Conservation (phyloP, 352 stramenopile genomes). For the Phytopythium sindhum region DNA sequence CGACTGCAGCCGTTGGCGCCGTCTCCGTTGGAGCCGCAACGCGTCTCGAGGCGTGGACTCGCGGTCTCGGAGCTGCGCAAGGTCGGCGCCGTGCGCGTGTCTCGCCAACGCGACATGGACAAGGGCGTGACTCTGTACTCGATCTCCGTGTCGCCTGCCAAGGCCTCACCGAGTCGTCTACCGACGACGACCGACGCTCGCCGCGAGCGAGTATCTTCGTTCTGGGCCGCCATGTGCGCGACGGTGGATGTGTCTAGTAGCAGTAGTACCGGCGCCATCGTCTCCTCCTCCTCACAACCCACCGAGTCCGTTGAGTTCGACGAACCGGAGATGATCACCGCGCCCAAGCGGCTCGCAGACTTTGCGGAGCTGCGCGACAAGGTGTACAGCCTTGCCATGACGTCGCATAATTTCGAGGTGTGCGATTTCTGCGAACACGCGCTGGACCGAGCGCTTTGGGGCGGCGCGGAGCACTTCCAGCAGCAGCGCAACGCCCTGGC, state of each 20-base stretch:
- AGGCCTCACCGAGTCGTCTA: background rate
- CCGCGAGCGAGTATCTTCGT: background rate
- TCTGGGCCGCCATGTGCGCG: background rate
- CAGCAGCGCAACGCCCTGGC: conserved; percentile 2
- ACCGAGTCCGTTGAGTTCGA: background rate
- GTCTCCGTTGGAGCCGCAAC: background rate
- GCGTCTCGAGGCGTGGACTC: background rate
- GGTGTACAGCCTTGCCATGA: conserved; percentile 6
- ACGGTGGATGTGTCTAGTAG: background rate
- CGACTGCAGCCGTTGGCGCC: background rate
- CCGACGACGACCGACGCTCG: background rate
- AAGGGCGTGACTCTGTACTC: background rate
- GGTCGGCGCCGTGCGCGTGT: background rate
- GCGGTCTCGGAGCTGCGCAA: conserved; percentile 1
- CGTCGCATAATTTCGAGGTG: conserved; percentile 7
- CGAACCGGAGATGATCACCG: background rate
- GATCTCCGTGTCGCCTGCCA: background rate
- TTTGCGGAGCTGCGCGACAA: conserved; percentile 3
- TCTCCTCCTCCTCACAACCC: background rate
- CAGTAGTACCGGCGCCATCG: background rate
- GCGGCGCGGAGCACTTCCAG: background rate
- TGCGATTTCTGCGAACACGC: conserved; percentile 8
- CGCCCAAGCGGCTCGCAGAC: background rate
- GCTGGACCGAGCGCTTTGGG: conserved; percentile 1
- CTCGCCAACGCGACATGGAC: background rate